Percentiles rank a stretch among this genome's conserved stretches.
Evolutionary conservation across 495 filamentous ascomycete genomes (phyloP).

Genomic region (Aspergillus sparsus): DNA sequence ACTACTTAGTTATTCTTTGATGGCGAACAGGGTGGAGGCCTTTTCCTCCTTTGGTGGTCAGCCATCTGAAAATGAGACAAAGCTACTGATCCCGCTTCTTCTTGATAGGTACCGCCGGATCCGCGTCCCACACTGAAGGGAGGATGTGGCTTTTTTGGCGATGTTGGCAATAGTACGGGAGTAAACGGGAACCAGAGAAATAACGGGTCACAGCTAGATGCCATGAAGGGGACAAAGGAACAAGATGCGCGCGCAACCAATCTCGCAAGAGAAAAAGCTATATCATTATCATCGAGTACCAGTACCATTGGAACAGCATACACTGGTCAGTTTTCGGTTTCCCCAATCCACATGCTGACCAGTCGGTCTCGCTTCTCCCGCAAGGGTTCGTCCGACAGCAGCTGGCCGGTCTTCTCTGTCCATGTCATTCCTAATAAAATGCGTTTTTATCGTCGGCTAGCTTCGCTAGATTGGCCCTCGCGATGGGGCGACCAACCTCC

Average conservation of each 20-base stretch:
- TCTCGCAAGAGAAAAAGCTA: not conserved
- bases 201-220: slow-evolving; percentile 9
- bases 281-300: not conserved
- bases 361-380: not conserved
- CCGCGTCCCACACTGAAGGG: slow-evolving; percentile 33
- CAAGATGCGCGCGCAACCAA: not conserved
- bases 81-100: slow-evolving; percentile 26
- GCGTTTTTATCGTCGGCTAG: slow-evolving; percentile 2
- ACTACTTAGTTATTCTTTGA: slow-evolving; percentile 11
- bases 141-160: slow-evolving; percentile 30
- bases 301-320: not conserved
- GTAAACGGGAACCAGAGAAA: slow-evolving; percentile 25
- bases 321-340: not conserved
- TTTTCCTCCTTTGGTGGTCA: slow-evolving; percentile 2
- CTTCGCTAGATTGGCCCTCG: not conserved
- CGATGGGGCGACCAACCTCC: slow-evolving; percentile 11
- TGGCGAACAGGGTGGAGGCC: slow-evolving; percentile 19
- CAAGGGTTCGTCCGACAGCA: slow-evolving; percentile 8
- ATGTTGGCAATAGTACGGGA: slow-evolving; percentile 26
- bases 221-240: not conserved
- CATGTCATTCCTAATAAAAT: not conserved
- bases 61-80: slow-evolving; percentile 25
- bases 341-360: slow-evolving; percentile 5
- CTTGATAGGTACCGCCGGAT: slow-evolving; percentile 36
- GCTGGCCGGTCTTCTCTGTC: not conserved